Percentiles rank a stretch among this genome's conserved stretches.
phyloP scores from a whole-genome alignment of 2,329 filamentous ascomycete genomes.

The Beauveria varroae region DNA sequence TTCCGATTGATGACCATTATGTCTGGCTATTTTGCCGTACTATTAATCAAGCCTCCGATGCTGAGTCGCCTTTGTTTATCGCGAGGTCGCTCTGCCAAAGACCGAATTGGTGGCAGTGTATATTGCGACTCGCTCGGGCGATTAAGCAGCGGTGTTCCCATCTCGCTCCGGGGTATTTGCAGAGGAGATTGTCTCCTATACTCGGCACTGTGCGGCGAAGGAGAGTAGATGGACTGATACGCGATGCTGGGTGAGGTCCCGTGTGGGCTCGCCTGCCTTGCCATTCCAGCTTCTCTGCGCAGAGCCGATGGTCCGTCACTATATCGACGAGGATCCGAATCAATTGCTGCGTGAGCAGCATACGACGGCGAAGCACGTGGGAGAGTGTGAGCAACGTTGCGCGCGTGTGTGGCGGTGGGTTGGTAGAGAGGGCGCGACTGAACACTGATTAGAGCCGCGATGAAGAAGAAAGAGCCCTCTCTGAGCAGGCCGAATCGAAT shows the following conservation, averaged over 20 bases:
- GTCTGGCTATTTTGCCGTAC: background rate
- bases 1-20: background rate
- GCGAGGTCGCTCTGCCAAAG: constrained; percentile 24
- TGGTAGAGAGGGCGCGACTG: constrained; percentile 30
- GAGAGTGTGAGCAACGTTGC: constrained; percentile 12
- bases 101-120: constrained; percentile 43
- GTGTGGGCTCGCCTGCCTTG: background rate
- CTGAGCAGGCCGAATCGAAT: constrained; percentile 51
- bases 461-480: constrained; percentile 54
- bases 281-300: background rate
- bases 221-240: constrained; percentile 28
- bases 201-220: constrained; percentile 37
- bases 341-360: constrained; percentile 20
- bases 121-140: constrained; percentile 27
- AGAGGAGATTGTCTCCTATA: constrained; percentile 41
- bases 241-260: background rate
- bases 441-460: constrained; percentile 42
- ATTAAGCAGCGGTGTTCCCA: constrained; percentile 20
- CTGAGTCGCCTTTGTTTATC: constrained; percentile 1
- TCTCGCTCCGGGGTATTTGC: constrained; percentile 47
- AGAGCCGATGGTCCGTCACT: constrained; percentile 21
- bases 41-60: constrained; percentile 11
- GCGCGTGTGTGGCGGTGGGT: constrained; percentile 32
- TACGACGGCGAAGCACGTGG: background rate
- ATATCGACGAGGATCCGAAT: constrained; percentile 35